Conservation (phyloP, 2,329 filamentous ascomycete genomes). For the Fusarium avenaceum region DNA sequence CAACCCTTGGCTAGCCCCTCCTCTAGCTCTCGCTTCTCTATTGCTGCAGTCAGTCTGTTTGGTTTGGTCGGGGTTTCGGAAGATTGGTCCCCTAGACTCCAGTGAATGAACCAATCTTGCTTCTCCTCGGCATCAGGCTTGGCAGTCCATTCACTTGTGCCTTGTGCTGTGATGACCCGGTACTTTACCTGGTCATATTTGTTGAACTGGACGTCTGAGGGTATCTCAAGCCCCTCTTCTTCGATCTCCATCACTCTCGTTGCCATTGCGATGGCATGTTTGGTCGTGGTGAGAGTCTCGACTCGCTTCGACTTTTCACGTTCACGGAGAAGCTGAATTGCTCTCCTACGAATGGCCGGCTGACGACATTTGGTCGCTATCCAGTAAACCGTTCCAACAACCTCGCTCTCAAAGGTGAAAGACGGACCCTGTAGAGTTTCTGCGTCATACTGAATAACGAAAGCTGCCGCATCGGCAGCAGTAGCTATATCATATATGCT, state of each 20-base stretch:
- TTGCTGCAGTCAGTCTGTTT: not conserved
- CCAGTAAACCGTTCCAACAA: not conserved
- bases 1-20: not conserved
- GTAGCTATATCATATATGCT: not conserved
- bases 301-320: not conserved
- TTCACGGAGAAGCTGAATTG: not conserved
- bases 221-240: not conserved
- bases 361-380: conserved; percentile 4
- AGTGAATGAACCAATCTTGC: not conserved
- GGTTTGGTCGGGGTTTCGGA: accelerated
- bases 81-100: not conserved
- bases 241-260: conserved; percentile 1
- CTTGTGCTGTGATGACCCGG: not conserved
- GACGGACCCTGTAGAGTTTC: not conserved
- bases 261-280: not conserved
- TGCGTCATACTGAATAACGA: not conserved
- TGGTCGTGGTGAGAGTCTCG: not conserved
- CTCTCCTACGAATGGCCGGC: not conserved
- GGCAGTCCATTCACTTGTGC: not conserved
- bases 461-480: not conserved
- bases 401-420: conserved; percentile 5
- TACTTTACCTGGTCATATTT: not conserved
- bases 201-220: accelerated
- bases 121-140: not conserved
- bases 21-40: not conserved